Percentiles rank a stretch among this genome's conserved stretches.
Conservation (phyloP, 208 protist species). For the Acanthamoeba castellanii region DNA sequence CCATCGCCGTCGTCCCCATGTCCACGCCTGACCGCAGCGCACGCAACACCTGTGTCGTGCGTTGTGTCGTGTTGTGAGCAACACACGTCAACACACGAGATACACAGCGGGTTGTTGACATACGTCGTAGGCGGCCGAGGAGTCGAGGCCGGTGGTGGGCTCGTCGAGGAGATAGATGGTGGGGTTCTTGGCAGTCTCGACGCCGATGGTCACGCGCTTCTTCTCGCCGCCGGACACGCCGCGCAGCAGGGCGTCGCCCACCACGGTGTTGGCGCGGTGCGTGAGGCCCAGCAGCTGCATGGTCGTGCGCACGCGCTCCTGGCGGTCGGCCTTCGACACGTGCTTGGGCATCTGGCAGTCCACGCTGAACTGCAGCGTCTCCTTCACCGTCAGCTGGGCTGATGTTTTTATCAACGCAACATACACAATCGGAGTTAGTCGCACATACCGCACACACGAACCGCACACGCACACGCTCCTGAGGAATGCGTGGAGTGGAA, state of each 20-base stretch:
- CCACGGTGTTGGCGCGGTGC: constrained; percentile 74
- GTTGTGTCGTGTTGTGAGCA: not conserved
- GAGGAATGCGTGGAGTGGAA: not conserved
- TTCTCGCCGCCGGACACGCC: constrained; percentile 90
- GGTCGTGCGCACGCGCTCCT: constrained; percentile 29
- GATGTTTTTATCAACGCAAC: not conserved
- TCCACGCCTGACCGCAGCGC: constrained; percentile 51
- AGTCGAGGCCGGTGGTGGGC: constrained; percentile 92
- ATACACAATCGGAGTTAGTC: not conserved
- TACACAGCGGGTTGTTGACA: not conserved
- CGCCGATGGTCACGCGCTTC: constrained; percentile 87
- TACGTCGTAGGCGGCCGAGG: constrained; percentile 74
- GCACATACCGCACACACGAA: not conserved
- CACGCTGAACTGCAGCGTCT: constrained; percentile 79
- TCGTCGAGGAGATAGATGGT: constrained; percentile 87
- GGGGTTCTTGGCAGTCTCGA: constrained; percentile 85
- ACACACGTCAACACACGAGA: not conserved
- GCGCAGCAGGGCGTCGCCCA: constrained; percentile 80
- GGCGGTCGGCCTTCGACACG: constrained; percentile 3
- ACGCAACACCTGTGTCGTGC: not conserved
- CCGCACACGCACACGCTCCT: not conserved
- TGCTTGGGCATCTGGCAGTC: constrained; percentile 68
- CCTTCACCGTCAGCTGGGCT: constrained; percentile 77
- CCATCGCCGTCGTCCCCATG: constrained; percentile 73
- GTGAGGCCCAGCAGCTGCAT: constrained; percentile 78